phyloP scores from a whole-genome alignment of 306 rosid species.

The Pyrus bretschneideri region DNA sequence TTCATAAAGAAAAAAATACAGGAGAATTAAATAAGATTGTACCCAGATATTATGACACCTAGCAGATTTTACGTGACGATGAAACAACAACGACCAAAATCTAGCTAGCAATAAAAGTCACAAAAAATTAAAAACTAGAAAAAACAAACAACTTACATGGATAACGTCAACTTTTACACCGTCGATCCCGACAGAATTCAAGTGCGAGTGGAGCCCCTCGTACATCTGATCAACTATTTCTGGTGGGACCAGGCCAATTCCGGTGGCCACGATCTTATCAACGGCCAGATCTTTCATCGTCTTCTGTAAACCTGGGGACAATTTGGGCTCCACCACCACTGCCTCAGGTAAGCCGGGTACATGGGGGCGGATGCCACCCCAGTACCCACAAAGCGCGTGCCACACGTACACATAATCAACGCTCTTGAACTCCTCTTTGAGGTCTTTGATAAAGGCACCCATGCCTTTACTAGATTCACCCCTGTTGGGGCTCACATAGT shows the following conservation, averaged over 20 bases:
- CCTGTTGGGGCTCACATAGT: conserved; percentile 25
- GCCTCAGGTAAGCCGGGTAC: conserved; percentile 56
- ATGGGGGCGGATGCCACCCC: conserved; percentile 86
- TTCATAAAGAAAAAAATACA: too few species aligned
- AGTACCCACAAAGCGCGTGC: conserved; percentile 92
- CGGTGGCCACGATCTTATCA: conserved; percentile 65
- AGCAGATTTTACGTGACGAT: not conserved
- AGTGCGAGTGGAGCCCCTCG: conserved; percentile 69
- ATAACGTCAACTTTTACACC: conserved; percentile 95
- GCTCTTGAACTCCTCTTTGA: conserved; percentile 55
- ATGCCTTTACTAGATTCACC: conserved; percentile 32
- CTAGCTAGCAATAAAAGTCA: not conserved
- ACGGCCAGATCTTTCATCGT: conserved; percentile 94
- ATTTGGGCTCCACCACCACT: conserved; percentile 31
- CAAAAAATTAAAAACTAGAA: not conserved
- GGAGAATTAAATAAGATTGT: too few species aligned
- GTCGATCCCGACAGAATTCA: conserved; percentile 66
- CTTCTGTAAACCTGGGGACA: conserved; percentile 48
- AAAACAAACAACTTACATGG: conserved; percentile 47
- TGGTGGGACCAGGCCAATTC: conserved; percentile 74
- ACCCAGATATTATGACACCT: not conserved
- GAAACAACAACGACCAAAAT: not conserved
- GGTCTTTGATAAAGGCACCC: conserved; percentile 57
- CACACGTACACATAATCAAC: conserved; percentile 84
- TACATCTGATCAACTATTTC: conserved; percentile 55